Base-by-base conservation (phyloP, 2,329 filamentous ascomycete species). In the Aspergillus spinulosporus region DNA sequence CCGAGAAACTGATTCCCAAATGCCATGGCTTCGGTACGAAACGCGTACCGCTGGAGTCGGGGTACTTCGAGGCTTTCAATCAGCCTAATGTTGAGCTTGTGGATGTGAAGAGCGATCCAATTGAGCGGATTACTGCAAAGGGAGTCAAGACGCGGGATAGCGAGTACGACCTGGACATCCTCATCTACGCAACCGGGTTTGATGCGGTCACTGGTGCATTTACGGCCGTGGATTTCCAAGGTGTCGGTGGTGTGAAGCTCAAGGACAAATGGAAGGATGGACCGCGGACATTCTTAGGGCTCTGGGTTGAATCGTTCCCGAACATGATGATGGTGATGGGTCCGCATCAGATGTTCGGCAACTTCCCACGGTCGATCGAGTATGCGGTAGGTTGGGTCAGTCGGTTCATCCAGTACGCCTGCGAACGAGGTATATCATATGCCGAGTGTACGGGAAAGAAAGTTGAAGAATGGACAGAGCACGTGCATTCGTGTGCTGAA, bases 241-340 rank as follows among this genome's bases (percentile, higher is more conserved):
- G 70, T 6, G 63, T 61, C 9, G 63, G 66, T 7, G 67, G 66
- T 14, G 48, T 62, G 32, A 68, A 59, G 8, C 66, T 73, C n/a
- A 64, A 58, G 5, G 70, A 71, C 45, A 68, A 66, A 3, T 78
- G 70, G 49, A 65, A 61, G 46, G 64, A 65, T 2, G 72, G 72
- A 0, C 73, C 75, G 1, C 67, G 64, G 14, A 77, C 77, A 0
- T 76, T 72, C 49, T 61, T 82, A 1, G 80, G 79, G 1, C 71
- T 78, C 4, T 73, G 73, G 0, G 70, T 72, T 7, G 62, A 70
- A n/a, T 68, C 68, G 2, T 78, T 80, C 62, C 78, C 79, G 0
- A 82, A 82, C 48, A 74, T 81, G 72, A 79, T 81, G 66, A 80
- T 79, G 60, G 65, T 82, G 47, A 84, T 84, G 62, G 83, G 83